A percentile compares a stretch with the other conserved stretches of the same genome.
Conservation (phyloP, 106 monocot species). For the Gastrodia elata region DNA sequence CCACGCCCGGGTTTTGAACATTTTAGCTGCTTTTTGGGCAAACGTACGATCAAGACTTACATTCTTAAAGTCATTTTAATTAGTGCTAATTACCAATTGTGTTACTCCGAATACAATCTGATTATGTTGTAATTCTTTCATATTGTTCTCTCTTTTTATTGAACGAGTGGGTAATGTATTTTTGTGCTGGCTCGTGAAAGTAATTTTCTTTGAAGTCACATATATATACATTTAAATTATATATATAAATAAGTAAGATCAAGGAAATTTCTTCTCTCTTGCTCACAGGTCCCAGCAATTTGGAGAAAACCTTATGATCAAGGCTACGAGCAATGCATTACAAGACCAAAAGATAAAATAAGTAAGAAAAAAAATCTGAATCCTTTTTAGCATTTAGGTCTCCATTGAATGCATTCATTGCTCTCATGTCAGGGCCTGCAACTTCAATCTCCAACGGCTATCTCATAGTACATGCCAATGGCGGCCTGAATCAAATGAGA, state of each 20-base stretch:
- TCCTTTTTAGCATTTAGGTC: background rate
- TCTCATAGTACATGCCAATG: slow-evolving; percentile 68
- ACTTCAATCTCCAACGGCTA: slow-evolving; percentile 36
- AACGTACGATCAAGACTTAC: too few species aligned
- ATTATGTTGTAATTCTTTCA: background rate
- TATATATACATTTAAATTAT: too few species aligned
- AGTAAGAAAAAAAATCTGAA: slow-evolving; percentile 27
- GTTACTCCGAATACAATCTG: background rate
- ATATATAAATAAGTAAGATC: too few species aligned
- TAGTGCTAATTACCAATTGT: too few species aligned
- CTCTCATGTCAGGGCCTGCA: slow-evolving; percentile 6
- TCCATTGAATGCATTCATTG: background rate
- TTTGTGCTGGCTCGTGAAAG: background rate
- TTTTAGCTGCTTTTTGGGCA: background rate
- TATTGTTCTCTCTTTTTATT: too few species aligned
- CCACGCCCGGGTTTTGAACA: background rate
- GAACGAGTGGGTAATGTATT: background rate
- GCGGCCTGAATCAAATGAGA: slow-evolving; percentile 92
- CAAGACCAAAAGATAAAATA: slow-evolving; percentile 27
- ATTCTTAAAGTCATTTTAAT: background rate
- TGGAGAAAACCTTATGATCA: slow-evolving; percentile 29
- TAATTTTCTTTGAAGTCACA: background rate
- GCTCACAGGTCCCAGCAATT: slow-evolving; percentile 34
- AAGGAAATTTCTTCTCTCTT: background rate
- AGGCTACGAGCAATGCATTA: slow-evolving; percentile 35